phyloP scores from a whole-genome alignment of 1,284 basidiomycete genomes.

The Sanghuangporus weigelae region DNA sequence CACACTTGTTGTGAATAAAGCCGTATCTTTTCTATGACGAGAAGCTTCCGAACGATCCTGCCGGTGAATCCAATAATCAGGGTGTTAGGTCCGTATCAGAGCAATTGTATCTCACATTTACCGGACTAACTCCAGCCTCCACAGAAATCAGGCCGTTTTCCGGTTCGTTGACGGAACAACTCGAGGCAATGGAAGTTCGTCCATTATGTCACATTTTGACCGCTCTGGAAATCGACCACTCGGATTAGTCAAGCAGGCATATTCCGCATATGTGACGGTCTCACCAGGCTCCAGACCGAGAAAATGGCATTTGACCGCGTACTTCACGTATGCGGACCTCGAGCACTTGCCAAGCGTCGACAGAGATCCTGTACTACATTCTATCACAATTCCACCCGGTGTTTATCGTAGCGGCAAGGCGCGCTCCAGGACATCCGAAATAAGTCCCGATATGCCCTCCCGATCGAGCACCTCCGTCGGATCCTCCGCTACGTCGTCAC shows the following conservation, averaged over 20 bases:
- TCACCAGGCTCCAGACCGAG: slow-evolving; percentile 41
- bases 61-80: slow-evolving; percentile 28
- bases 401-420: slow-evolving; percentile 59
- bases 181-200: slow-evolving; percentile 42
- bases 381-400: slow-evolving; percentile 47
- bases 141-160: slow-evolving; percentile 39
- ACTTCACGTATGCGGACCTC: slow-evolving; percentile 59
- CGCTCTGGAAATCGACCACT: slow-evolving; percentile 45
- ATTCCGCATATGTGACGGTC: slow-evolving; percentile 54
- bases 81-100: slow-evolving; percentile 33
- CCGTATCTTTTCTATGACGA: slow-evolving; percentile 67
- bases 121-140: background rate
- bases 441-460: slow-evolving; percentile 7
- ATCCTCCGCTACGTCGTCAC: slow-evolving; percentile 24
- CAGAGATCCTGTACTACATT: slow-evolving; percentile 45
- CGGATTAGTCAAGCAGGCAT: slow-evolving; percentile 59
- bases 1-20: slow-evolving; percentile 27
- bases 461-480: slow-evolving; percentile 13
- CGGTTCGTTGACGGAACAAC: slow-evolving; percentile 55
- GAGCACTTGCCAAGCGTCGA: slow-evolving; percentile 53
- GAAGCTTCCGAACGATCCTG: slow-evolving; percentile 43
- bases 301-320: slow-evolving; percentile 61
- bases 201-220: slow-evolving; percentile 54
- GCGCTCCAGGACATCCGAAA: slow-evolving; percentile 39
- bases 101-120: slow-evolving; percentile 15